Evolutionary conservation across 83 land plant genomes (phyloP).

Genomic region (Picea engelmannii): DNA sequence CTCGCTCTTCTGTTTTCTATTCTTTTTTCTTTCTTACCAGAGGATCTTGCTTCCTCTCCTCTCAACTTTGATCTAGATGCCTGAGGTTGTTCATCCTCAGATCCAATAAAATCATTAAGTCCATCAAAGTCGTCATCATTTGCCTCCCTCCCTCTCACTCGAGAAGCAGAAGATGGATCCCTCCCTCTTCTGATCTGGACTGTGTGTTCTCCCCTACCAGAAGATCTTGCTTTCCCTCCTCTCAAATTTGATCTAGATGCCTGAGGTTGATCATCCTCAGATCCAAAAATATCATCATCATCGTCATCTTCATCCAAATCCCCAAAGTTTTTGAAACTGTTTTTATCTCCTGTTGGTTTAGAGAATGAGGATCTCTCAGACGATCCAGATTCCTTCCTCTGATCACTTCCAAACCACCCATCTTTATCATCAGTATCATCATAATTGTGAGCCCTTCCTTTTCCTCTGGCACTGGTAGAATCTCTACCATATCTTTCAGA

Average conservation of each 20-base stretch:
- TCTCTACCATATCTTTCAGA: neutral
- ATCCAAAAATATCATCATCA: neutral
- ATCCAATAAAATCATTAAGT: neutral
- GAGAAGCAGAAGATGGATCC: neutral
- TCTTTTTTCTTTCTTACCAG: neutral
- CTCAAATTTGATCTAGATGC: neutral
- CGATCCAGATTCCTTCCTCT: neutral
- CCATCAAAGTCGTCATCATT: neutral
- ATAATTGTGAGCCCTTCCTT: neutral
- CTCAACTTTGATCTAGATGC: too few species aligned
- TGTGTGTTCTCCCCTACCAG: neutral
- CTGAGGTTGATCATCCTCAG: constrained; percentile 6
- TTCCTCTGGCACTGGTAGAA: neutral
- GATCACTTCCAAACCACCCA: neutral
- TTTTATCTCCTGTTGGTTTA: neutral
- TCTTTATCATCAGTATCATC: constrained; percentile 11
- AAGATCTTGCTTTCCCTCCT: neutral
- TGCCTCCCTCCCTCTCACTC: neutral
- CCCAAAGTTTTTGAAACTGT: neutral
- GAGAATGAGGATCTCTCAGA: neutral
- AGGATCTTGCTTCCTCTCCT: neutral
- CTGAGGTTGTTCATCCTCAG: neutral
- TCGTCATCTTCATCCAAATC: neutral
- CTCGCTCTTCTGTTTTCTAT: neutral
- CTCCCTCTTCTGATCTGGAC: neutral